Conservation (phyloP, 2,329 filamentous ascomycete genomes). For the Sclerotiophoma versabilis region DNA sequence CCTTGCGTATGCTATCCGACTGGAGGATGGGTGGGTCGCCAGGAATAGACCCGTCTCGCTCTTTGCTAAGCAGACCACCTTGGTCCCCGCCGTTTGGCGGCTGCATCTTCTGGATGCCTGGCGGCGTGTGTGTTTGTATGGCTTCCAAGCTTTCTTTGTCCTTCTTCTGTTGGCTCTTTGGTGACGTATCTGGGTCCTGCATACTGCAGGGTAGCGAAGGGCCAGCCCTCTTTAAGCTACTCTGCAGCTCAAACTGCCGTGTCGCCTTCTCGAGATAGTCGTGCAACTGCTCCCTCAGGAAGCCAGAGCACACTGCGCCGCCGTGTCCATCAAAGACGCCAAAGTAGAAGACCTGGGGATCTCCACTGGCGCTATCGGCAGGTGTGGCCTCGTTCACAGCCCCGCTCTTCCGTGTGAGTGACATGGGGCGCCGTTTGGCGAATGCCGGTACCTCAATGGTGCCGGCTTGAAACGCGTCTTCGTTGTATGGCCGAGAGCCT, state of each 20-base stretch:
- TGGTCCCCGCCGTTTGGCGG: constrained; percentile 37
- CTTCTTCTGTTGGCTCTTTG: constrained; percentile 34
- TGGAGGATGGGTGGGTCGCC: constrained; percentile 44
- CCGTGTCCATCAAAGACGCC: constrained; percentile 96
- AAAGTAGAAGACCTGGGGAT: constrained; percentile 98
- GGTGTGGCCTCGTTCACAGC: constrained; percentile 65
- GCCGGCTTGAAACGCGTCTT: constrained; percentile 92
- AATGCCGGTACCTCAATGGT: constrained; percentile 94
- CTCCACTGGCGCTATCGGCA: constrained; percentile 80
- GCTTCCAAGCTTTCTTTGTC: constrained; percentile 51
- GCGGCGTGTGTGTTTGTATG: constrained; percentile 58
- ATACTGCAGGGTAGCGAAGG: constrained; percentile 36
- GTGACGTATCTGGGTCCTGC: constrained; percentile 29
- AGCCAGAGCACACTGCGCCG: constrained; percentile 85
- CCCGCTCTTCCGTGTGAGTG: constrained; percentile 54
- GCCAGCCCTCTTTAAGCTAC: constrained; percentile 64
- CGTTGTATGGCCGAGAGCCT: constrained; percentile 86
- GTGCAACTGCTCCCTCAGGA: constrained; percentile 83
- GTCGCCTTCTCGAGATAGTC: constrained; percentile 87
- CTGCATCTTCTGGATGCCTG: constrained; percentile 51
- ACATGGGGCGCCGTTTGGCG: constrained; percentile 79
- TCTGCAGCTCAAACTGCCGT: constrained; percentile 76
- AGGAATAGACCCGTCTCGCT: constrained; percentile 29
- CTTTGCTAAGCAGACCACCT: constrained; percentile 33
- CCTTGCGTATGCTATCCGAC: constrained; percentile 62